Percentiles rank a stretch among this genome's conserved stretches.
Conservation (phyloP, 257 asterid species). For the Nicotiana otophora region DNA sequence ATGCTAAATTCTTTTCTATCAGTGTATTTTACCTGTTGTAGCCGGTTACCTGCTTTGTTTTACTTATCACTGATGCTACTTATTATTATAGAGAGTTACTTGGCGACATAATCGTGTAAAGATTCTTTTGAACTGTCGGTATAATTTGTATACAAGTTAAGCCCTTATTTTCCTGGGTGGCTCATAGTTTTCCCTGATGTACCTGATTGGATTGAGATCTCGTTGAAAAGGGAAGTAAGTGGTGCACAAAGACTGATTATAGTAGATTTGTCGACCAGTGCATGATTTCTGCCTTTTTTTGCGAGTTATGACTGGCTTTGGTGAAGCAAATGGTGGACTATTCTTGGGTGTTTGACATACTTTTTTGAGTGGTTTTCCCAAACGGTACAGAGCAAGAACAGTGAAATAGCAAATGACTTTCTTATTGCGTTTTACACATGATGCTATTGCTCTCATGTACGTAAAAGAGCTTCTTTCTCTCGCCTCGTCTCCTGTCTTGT, state of each 20-base stretch:
- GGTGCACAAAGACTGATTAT: background rate
- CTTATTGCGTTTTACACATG: background rate
- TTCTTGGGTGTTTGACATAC: constrained; percentile 4
- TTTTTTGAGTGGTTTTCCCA: background rate
- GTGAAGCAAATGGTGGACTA: background rate
- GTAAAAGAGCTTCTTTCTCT: background rate
- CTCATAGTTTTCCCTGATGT: background rate
- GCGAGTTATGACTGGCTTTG: background rate
- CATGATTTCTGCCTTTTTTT: background rate
- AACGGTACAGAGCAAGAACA: background rate
- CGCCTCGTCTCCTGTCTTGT: background rate
- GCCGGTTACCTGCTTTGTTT: background rate
- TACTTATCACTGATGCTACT: background rate
- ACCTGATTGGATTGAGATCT: background rate
- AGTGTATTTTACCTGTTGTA: background rate
- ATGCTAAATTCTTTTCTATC: background rate
- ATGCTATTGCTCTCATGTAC: background rate
- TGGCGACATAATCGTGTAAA: background rate
- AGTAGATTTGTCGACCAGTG: background rate
- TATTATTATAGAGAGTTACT: no score
- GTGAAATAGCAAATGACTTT: background rate
- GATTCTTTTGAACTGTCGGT: background rate
- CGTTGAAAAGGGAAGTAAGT: background rate
- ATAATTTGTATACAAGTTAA: background rate
- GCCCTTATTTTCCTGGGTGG: background rate